Conservation (phyloP, 345 rosid genomes). For the Euphorbia pulcherrima region DNA sequence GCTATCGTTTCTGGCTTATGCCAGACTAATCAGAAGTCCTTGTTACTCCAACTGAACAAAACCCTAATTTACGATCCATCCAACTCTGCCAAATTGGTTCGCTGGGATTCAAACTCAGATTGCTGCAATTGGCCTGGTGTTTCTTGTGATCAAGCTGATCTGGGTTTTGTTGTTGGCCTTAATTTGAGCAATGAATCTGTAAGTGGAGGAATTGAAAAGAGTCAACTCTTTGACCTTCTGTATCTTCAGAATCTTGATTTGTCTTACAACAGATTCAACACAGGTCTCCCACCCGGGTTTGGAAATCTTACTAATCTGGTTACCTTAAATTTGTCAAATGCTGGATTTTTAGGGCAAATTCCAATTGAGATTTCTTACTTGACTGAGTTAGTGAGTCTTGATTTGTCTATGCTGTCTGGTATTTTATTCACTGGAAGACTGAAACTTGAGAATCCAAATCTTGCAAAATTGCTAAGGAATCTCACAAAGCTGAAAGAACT, state of each 20-base stretch:
- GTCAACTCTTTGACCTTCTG: slow-evolving; percentile 35
- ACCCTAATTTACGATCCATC: slow-evolving; percentile 15
- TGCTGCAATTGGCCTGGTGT: slow-evolving; percentile 48
- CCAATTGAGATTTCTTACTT: slow-evolving; percentile 33
- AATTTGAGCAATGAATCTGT: slow-evolving; percentile 38
- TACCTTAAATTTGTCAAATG: slow-evolving; percentile 37
- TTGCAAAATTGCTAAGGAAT: slow-evolving; percentile 20
- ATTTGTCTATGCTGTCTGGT: slow-evolving; percentile 25
- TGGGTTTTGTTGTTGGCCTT: slow-evolving; percentile 34
- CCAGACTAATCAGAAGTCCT: slow-evolving; percentile 29
- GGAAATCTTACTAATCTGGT: slow-evolving; percentile 28
- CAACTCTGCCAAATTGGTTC: slow-evolving; percentile 13
- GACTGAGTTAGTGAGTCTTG: slow-evolving; percentile 40
- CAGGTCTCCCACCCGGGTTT: slow-evolving; percentile 22
- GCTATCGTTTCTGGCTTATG: slow-evolving; percentile 30
- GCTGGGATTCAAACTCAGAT: slow-evolving; percentile 28
- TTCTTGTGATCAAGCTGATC: slow-evolving; percentile 25
- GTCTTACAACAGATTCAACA: slow-evolving; percentile 33
- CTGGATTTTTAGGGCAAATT: slow-evolving; percentile 40
- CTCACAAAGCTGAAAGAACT: slow-evolving; percentile 24
- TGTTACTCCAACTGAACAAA: slow-evolving; percentile 35
- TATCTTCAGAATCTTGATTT: slow-evolving; percentile 39
- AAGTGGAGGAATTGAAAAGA: slow-evolving; percentile 27
- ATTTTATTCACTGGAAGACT: background rate
- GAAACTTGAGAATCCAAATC: slow-evolving; percentile 34